These are phyloP conservation scores for Ascocoryne sarcoides DNA, from an alignment of 2,329 filamentous ascomycete genomes.

Conservation along the genomic window DNA sequence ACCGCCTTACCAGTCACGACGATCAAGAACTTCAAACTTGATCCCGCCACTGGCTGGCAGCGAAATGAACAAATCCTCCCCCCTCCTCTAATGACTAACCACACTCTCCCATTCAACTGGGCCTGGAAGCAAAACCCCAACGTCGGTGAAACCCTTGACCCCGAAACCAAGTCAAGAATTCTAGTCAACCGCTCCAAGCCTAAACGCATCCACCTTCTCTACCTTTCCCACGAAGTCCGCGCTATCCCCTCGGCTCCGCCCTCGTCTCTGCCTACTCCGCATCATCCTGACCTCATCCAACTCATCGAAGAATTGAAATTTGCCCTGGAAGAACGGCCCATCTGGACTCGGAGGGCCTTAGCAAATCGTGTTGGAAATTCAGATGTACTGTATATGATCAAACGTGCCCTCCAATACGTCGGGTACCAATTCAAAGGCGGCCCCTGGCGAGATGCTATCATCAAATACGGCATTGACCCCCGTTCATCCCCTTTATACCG, in stretches of 20 bases:
- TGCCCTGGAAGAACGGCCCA: conserved; percentile 64
- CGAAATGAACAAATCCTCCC: conserved; percentile 64
- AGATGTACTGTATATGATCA: conserved; percentile 48
- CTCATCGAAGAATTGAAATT: conserved; percentile 55
- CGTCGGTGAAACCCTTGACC: conserved; percentile 33
- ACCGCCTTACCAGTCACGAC: no score
- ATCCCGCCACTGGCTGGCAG: conserved; percentile 49
- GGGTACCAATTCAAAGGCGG: conserved; percentile 91
- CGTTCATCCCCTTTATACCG: conserved; percentile 67
- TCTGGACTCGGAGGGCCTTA: conserved; percentile 79
- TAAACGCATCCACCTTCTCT: conserved; percentile 15
- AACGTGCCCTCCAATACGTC: conserved; percentile 71
- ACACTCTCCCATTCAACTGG: conserved; percentile 66
- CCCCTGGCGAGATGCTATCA: conserved; percentile 81
- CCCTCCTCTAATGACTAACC: conserved; percentile 69
- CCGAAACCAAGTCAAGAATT: conserved; percentile 25
- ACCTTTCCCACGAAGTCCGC: conserved; percentile 17
- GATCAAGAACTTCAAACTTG: conserved; percentile 58
- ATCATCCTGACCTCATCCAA: conserved; percentile 48
- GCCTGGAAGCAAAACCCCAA: conserved; percentile 81
- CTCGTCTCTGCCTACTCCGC: conserved; percentile 7
- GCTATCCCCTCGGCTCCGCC: conserved; percentile 13
- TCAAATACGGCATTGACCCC: conserved; percentile 81
- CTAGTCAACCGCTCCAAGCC: conserved; percentile 21
- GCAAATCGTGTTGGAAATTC: conserved; percentile 58